phyloP scores from a whole-genome alignment of 2,329 filamentous ascomycete species.

The Pseudogymnoascus sp. region DNA sequence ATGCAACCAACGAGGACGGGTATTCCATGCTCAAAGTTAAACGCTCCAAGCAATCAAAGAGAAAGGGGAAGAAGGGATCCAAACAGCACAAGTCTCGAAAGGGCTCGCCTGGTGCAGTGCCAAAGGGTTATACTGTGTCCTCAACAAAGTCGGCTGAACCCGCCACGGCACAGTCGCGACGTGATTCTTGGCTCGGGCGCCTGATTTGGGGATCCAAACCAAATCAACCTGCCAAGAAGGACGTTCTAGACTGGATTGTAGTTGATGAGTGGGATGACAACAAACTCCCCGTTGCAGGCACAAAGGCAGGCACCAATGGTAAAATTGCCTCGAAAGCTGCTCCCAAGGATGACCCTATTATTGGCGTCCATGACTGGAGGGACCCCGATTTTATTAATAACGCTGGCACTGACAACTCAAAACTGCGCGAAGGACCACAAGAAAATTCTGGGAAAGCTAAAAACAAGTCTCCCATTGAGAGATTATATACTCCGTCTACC shows the following conservation, averaged over 20 bases:
- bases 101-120: conserved; percentile 12
- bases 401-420: conserved; percentile 19
- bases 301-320: conserved; percentile 15
- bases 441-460: conserved; percentile 21
- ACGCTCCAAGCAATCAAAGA: conserved; percentile 29
- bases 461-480: conserved; percentile 7
- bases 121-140: conserved; percentile 2
- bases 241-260: conserved; percentile 58
- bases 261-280: conserved; percentile 57
- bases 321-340: conserved; percentile 18
- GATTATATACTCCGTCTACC: conserved; percentile 14
- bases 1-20: conserved; percentile 53
- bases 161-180: background rate
- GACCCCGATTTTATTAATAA: conserved; percentile 61
- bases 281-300: conserved; percentile 12
- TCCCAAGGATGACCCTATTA: conserved; percentile 61
- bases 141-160: background rate
- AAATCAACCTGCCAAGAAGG: background rate
- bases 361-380: conserved; percentile 82
- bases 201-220: background rate
- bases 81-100: conserved; percentile 18
- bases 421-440: conserved; percentile 22
- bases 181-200: conserved; percentile 1
- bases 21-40: conserved; percentile 49
- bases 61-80: conserved; percentile 24